phyloP scores from a whole-genome alignment of 2,329 filamentous ascomycete genomes.

The Xylaria sp. region DNA sequence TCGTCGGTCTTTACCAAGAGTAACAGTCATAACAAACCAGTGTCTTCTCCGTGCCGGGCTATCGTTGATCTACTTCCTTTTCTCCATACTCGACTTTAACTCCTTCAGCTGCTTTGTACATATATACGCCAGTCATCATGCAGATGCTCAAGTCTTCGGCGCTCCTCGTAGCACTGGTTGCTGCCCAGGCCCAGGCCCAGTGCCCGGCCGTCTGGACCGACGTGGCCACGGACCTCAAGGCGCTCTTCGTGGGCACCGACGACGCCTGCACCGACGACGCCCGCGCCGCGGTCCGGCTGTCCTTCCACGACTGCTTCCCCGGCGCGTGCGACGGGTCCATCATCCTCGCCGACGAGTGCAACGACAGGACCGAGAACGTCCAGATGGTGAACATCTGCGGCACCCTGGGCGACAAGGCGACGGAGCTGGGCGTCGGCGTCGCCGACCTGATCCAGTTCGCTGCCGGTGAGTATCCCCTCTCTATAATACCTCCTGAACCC shows the following conservation, averaged over 20 bases:
- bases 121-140: slow-evolving; percentile 14
- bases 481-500: no score
- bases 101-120: no score
- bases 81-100: not conserved
- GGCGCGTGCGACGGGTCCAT: slow-evolving; percentile 35
- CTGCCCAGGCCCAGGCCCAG: slow-evolving; percentile 14
- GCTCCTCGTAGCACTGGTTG: slow-evolving; percentile 14
- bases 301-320: slow-evolving; percentile 38
- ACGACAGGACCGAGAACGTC: slow-evolving; percentile 30
- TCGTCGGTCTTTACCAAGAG: not conserved
- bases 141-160: slow-evolving; percentile 11
- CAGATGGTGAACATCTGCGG: slow-evolving; percentile 32
- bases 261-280: slow-evolving; percentile 32
- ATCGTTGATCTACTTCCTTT: not conserved
- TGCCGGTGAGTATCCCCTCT: slow-evolving; percentile 27
- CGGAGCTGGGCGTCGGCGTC: slow-evolving; percentile 28
- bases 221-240: slow-evolving; percentile 29
- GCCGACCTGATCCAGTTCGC: slow-evolving; percentile 37
- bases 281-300: slow-evolving; percentile 32
- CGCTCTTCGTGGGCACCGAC: slow-evolving; percentile 20
- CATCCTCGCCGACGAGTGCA: slow-evolving; percentile 35
- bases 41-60: not conserved
- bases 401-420: slow-evolving; percentile 28
- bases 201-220: slow-evolving; percentile 33
- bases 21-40: not conserved